phyloP scores from a whole-genome alignment of 352 stramenopile genomes.

The Peronospora farinosa region DNA sequence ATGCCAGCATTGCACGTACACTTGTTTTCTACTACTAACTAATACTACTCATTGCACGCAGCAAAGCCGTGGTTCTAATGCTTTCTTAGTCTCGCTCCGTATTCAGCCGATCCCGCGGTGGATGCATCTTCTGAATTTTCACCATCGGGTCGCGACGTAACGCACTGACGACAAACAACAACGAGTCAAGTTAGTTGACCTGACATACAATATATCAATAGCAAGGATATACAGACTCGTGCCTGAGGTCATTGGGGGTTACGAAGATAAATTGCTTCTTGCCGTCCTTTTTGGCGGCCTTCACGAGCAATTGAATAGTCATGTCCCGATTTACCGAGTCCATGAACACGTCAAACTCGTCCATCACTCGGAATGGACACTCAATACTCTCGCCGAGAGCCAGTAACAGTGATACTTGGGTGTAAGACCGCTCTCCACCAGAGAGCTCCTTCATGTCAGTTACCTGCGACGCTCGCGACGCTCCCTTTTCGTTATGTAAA shows the following conservation, averaged over 20 bases:
- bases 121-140: constrained; percentile 86
- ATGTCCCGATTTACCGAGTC: constrained; percentile 95
- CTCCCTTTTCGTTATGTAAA: constrained; percentile 68
- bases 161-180: constrained; percentile 33
- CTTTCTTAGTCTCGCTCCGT: constrained; percentile 28
- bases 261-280: constrained; percentile 88
- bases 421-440: constrained; percentile 95
- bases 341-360: constrained; percentile 99
- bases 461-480: constrained; percentile 77
- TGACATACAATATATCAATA: constrained; percentile 2
- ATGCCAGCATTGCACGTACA: constrained; percentile 5
- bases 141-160: constrained; percentile 64
- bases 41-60: constrained; percentile 20
- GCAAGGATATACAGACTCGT: constrained; percentile 9
- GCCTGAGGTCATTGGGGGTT: constrained; percentile 85
- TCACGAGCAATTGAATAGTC: constrained; percentile 92
- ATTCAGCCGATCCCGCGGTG: constrained; percentile 74
- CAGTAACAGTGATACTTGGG: constrained; percentile 94
- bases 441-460: constrained; percentile 95
- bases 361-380: constrained; percentile 95
- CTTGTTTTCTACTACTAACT: constrained; percentile 11
- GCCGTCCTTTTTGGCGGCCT: constrained; percentile 64
- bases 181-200: neutral
- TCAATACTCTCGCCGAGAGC: constrained; percentile 89
- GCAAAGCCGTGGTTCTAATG: constrained; percentile 17